phyloP scores from a whole-genome alignment of 129 eudicot species.

The Helianthus tuberosus region DNA sequence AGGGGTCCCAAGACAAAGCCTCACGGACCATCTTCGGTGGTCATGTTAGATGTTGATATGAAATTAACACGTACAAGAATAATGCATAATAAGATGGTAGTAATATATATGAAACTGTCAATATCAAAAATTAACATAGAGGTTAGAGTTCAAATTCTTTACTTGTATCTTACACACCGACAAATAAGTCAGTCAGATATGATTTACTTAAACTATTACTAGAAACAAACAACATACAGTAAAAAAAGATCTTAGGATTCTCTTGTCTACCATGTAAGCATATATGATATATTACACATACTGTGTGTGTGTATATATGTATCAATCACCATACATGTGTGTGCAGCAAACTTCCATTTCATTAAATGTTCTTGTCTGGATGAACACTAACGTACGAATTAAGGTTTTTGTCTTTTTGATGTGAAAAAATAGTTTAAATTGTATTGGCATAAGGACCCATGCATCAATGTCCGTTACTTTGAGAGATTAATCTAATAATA shows the following conservation, averaged over 20 bases:
- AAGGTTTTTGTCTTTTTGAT: conserved; percentile 34
- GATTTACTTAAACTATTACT: not conserved
- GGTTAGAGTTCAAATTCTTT: too few relatives aligned
- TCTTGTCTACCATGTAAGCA: conserved; percentile 19
- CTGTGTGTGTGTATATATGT: not conserved
- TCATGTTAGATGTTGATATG: not conserved
- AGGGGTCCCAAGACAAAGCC: not conserved
- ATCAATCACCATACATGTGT: not conserved
- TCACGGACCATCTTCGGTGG: not conserved
- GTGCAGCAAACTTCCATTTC: conserved; percentile 16
- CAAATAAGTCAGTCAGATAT: not conserved
- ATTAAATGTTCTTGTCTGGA: conserved; percentile 35
- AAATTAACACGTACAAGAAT: too few relatives aligned
- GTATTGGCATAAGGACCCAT: conserved; percentile 22
- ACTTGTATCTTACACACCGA: not conserved
- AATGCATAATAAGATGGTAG: too few relatives aligned
- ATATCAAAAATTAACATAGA: too few relatives aligned
- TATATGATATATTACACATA: conserved; percentile 1
- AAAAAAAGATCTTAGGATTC: conserved; percentile 29
- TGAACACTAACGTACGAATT: conserved; percentile 31
- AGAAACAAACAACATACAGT: conserved; percentile 16
- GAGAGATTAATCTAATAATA: not conserved
- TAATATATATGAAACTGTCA: too few relatives aligned
- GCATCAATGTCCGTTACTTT: conserved; percentile 20
- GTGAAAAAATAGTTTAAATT: conserved; percentile 19